Evolutionary conservation across 177 flowering plant genomes (phyloP).

Genomic region (Vitis hybrid): DNA sequence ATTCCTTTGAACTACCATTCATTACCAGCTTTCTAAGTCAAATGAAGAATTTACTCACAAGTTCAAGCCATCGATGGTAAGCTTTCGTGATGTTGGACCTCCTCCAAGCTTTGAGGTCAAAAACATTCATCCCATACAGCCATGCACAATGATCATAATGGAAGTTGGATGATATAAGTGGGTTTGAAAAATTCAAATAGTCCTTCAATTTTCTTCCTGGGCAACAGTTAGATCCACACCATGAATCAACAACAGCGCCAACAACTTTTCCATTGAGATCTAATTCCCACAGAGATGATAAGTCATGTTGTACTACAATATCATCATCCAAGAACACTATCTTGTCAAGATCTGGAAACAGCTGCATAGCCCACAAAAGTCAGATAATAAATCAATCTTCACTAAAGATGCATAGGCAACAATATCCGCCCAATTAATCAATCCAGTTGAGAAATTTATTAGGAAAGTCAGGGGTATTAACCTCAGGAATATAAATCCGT

Average conservation of each 20-base stretch:
- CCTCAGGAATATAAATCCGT: constrained; percentile 70
- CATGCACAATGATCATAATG: constrained; percentile 53
- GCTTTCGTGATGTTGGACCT: constrained; percentile 44
- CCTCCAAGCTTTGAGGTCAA: constrained; percentile 78
- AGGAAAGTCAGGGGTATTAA: constrained; percentile 18
- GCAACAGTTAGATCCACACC: constrained; percentile 40
- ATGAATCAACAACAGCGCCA: constrained; percentile 62
- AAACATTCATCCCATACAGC: constrained; percentile 68
- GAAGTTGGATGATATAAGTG: constrained; percentile 41
- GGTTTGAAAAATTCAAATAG: constrained; percentile 66
- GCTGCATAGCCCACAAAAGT: constrained; percentile 39
- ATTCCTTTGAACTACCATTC: neutral
- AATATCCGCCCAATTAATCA: neutral
- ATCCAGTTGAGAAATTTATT: neutral
- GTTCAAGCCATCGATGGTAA: constrained; percentile 65
- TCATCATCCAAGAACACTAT: constrained; percentile 79
- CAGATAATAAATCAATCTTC: constrained; percentile 14
- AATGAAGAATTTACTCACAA: constrained; percentile 32
- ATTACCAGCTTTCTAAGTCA: neutral
- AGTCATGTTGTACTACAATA: constrained; percentile 69
- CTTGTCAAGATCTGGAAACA: constrained; percentile 77
- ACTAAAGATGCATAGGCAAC: neutral
- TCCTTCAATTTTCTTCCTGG: constrained; percentile 43
- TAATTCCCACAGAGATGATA: constrained; percentile 67
- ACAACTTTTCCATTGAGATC: constrained; percentile 65